phyloP scores from a whole-genome alignment of 768 basidiomycete species.

The Calocera cornea region DNA sequence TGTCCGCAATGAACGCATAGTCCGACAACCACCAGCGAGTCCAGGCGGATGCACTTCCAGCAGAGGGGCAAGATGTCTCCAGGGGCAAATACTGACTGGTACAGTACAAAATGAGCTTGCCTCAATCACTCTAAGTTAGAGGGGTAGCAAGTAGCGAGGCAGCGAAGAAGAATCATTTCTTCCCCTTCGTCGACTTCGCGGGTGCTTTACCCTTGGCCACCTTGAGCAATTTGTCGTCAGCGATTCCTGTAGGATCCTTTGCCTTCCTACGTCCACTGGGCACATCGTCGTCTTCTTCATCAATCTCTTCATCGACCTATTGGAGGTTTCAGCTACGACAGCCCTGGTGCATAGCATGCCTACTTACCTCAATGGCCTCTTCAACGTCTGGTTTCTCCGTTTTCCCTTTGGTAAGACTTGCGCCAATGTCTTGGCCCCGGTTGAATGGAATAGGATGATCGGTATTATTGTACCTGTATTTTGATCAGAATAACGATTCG shows the following conservation, averaged over 20 bases:
- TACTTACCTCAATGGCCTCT: slow-evolving; percentile 70
- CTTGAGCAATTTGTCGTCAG: slow-evolving; percentile 48
- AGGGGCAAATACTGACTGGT: no score
- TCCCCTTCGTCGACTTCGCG: slow-evolving; percentile 15
- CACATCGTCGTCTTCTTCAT: slow-evolving; percentile 33
- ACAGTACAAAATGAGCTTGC: no score
- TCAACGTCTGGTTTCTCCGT: slow-evolving; percentile 64
- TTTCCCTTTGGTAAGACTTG: slow-evolving; percentile 64
- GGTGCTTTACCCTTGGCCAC: slow-evolving; percentile 29
- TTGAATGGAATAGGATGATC: slow-evolving; percentile 95
- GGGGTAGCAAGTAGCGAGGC: no score
- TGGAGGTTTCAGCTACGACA: slow-evolving; percentile 24
- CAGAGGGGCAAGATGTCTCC: no score
- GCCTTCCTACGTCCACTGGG: slow-evolving; percentile 18
- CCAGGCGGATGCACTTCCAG: no score
- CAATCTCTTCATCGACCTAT: slow-evolving; percentile 34
- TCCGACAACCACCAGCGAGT: no score
- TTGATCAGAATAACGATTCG: not conserved
- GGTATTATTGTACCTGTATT: slow-evolving; percentile 61
- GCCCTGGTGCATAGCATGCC: not conserved
- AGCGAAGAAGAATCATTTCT: slow-evolving; percentile 5
- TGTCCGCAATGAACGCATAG: no score
- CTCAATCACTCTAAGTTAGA: no score
- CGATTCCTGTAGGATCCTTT: slow-evolving; percentile 36
- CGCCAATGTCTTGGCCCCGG: slow-evolving; percentile 70